phyloP scores from a whole-genome alignment of 2,329 filamentous ascomycete genomes.

The Diaporthe batatas region DNA sequence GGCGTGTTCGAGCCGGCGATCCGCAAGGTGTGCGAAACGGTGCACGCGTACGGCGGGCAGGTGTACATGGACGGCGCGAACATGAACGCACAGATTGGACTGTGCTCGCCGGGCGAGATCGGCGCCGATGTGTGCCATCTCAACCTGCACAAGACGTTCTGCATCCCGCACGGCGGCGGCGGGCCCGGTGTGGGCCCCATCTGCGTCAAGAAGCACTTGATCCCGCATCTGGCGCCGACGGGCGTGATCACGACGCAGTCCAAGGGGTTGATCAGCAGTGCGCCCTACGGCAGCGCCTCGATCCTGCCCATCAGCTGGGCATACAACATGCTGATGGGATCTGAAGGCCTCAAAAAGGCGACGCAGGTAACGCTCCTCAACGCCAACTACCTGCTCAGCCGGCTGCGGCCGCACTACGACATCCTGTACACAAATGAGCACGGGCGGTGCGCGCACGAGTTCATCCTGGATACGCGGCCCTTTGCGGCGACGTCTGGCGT shows the following conservation, averaged over 20 bases:
- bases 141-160: conserved; percentile 99
- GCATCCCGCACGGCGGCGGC: conserved; percentile 95
- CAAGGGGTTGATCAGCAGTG: conserved; percentile 80
- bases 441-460: conserved; percentile 94
- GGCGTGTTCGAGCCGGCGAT: conserved; percentile 94
- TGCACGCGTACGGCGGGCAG: conserved; percentile 89
- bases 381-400: conserved; percentile 95
- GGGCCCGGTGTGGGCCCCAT: conserved; percentile 95
- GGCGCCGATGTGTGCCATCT: conserved; percentile 97
- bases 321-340: conserved; percentile 95
- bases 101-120: conserved; percentile 94
- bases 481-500: conserved; percentile 88
- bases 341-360: conserved; percentile 84
- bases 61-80: conserved; percentile 99
- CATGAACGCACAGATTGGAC: conserved; percentile 97
- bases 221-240: conserved; percentile 77
- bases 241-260: conserved; percentile 49
- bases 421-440: conserved; percentile 95
- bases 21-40: conserved; percentile 85
- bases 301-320: conserved; percentile 96
- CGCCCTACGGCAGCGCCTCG: conserved; percentile 88
- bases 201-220: conserved; percentile 86
- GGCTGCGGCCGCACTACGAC: conserved; percentile 85
- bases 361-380: conserved; percentile 95
- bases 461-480: conserved; percentile 89